These are phyloP conservation scores for Ogataea ramenticola DNA, from an alignment of 805 yeast species.

Conservation along the genomic window DNA sequence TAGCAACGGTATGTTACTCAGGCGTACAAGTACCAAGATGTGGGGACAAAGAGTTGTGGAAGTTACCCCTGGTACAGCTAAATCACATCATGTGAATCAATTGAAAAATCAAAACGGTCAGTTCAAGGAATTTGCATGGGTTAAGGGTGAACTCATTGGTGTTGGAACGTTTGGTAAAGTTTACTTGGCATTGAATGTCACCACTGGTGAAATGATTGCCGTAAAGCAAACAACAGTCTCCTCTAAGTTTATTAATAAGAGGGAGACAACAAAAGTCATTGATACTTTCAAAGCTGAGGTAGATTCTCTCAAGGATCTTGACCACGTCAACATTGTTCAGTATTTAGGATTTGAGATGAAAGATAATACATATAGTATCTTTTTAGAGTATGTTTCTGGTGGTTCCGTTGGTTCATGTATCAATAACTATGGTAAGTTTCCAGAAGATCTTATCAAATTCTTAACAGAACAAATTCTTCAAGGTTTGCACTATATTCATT, in stretches of 20 bases:
- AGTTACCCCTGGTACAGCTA: slow-evolving; percentile 66
- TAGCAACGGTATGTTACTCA: slow-evolving; percentile 31
- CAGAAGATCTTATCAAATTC: slow-evolving; percentile 65
- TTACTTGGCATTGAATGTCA: slow-evolving; percentile 82
- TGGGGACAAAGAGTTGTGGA: slow-evolving; percentile 96
- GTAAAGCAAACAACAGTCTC: slow-evolving; percentile 88
- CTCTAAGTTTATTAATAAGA: slow-evolving; percentile 29
- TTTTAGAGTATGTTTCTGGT: slow-evolving; percentile 95
- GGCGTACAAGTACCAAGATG: slow-evolving; percentile 84
- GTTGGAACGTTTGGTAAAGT: slow-evolving; percentile 96
- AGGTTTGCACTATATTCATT: slow-evolving; percentile 85
- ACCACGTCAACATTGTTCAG: slow-evolving; percentile 91
- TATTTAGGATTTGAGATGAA: slow-evolving; percentile 87
- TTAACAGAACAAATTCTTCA: slow-evolving; percentile 72
- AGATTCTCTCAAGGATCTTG: slow-evolving; percentile 86
- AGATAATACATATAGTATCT: slow-evolving; percentile 71
- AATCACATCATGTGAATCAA: slow-evolving; percentile 58
- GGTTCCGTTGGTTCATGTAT: slow-evolving; percentile 90
- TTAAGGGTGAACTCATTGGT: slow-evolving; percentile 94
- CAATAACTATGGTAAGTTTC: slow-evolving; percentile 77
- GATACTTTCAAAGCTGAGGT: slow-evolving; percentile 88
- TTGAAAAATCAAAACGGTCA: slow-evolving; percentile 59
- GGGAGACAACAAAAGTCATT: slow-evolving; percentile 51
- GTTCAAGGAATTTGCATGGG: slow-evolving; percentile 90
- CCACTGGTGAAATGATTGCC: slow-evolving; percentile 98